phyloP scores from a whole-genome alignment of 306 rosid species.

The Quercus rubra region DNA sequence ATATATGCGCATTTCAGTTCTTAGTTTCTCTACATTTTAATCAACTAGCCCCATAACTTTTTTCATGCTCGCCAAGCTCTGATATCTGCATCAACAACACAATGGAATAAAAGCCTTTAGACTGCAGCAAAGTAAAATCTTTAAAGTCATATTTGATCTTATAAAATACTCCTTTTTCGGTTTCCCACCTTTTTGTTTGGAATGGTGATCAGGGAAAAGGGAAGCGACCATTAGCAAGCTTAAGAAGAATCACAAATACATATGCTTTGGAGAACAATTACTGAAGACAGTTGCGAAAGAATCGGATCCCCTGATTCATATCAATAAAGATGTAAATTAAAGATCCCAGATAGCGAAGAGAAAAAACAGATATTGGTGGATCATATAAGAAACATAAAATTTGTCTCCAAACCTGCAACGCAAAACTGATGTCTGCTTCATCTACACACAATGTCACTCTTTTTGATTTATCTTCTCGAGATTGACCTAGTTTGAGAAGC shows the following conservation, averaged over 20 bases:
- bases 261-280: slow-evolving; percentile 19
- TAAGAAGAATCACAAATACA: slow-evolving; percentile 9
- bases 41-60: not conserved
- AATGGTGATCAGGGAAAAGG: not conserved
- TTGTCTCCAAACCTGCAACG: slow-evolving; percentile 58
- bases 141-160: not conserved
- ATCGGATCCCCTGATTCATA: slow-evolving; percentile 77
- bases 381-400: not conserved
- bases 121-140: not conserved
- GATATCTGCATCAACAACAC: not conserved
- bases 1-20: not conserved
- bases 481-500: slow-evolving; percentile 72
- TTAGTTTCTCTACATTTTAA: not conserved
- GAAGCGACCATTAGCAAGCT: slow-evolving; percentile 8
- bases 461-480: slow-evolving; percentile 67
- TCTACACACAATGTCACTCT: slow-evolving; percentile 65
- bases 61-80: not conserved
- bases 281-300: slow-evolving; percentile 73
- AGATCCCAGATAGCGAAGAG: not conserved
- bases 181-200: slow-evolving; percentile 14
- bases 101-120: not conserved
- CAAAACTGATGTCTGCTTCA: slow-evolving; percentile 71
- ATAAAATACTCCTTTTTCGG: no score
- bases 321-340: slow-evolving; percentile 1
- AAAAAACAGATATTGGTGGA: not conserved